Conservation (phyloP, 768 basidiomycete genomes). For the Serendipita sp. region DNA sequence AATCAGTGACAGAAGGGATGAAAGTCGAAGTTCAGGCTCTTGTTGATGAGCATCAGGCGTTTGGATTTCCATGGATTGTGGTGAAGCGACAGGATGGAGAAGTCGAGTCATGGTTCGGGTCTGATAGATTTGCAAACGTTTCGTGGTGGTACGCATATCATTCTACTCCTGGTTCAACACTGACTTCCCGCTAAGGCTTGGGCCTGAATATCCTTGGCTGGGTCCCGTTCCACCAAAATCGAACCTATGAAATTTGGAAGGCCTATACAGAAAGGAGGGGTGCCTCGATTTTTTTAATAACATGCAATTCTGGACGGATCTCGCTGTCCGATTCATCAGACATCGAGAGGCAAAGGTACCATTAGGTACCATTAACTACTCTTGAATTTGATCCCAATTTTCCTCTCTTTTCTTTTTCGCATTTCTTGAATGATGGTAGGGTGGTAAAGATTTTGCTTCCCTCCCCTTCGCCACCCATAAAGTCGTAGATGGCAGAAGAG, state of each 20-base stretch:
- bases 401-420: no score
- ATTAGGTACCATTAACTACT: no score
- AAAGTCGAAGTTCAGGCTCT: background rate
- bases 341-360: no score
- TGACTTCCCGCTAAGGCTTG: background rate
- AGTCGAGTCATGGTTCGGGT: slow-evolving; percentile 5
- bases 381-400: no score
- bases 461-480: no score
- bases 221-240: background rate
- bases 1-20: background rate
- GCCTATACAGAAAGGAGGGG: no score
- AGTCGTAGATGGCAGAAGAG: no score
- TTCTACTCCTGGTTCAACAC: background rate
- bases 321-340: no score
- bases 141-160: background rate
- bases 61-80: slow-evolving; percentile 8
- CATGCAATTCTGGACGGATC: no score
- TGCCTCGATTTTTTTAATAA: no score
- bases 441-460: no score
- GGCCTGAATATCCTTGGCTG: background rate
- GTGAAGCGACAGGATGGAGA: background rate
- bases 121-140: background rate
- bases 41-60: slow-evolving; percentile 1
- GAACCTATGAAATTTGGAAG: background rate
- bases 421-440: no score